A percentile compares a stretch with the other conserved stretches of the same genome.
phyloP scores from a whole-genome alignment of 805 yeast genomes.

The Jamesozyma gamospora region DNA sequence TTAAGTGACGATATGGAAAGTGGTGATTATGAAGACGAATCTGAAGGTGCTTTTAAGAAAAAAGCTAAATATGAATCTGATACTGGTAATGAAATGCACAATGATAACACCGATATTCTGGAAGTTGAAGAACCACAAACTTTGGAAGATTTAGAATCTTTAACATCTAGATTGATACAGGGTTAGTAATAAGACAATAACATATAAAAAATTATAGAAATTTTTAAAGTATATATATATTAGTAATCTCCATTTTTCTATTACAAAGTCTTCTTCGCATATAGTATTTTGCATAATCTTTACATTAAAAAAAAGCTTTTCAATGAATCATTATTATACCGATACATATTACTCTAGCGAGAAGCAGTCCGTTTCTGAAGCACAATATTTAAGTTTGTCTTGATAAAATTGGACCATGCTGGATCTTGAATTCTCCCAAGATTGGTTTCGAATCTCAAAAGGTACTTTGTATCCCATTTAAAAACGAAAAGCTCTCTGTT shows the following conservation, averaged over 20 bases:
- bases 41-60: constrained; percentile 23
- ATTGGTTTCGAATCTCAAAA: constrained; percentile 9
- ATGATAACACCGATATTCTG: constrained; percentile 32
- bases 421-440: constrained; percentile 20
- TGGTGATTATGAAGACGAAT: constrained; percentile 12
- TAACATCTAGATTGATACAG: constrained; percentile 44
- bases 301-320: too few relatives aligned
- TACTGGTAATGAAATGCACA: constrained; percentile 26
- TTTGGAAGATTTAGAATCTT: constrained; percentile 86
- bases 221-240: too few relatives aligned
- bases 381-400: constrained; percentile 15
- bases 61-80: constrained; percentile 10
- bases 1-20: constrained; percentile 36
- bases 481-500: constrained; percentile 12
- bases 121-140: constrained; percentile 86
- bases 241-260: too few relatives aligned
- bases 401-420: constrained; percentile 23
- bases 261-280: too few relatives aligned
- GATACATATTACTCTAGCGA: too few relatives aligned
- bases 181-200: too few relatives aligned
- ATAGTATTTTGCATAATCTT: too few relatives aligned
- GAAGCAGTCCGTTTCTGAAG: not conserved
- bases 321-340: too few relatives aligned
- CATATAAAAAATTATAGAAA: too few relatives aligned
- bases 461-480: constrained; percentile 13